These are phyloP conservation scores for Candida peoriensis DNA, from an alignment of 805 yeast species.

Conservation along the genomic window DNA sequence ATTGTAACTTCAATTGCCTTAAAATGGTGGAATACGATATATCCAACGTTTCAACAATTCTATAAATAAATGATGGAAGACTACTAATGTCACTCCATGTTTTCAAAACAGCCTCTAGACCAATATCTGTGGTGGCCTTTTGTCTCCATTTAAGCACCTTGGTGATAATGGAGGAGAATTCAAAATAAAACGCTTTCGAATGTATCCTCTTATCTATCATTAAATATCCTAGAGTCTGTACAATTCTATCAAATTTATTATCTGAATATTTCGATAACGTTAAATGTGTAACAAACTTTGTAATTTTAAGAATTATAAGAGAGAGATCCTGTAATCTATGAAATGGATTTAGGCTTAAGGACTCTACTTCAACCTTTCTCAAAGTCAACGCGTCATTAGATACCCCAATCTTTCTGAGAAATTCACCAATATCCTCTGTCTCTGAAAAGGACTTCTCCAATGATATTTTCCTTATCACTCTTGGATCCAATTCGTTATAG, in stretches of 20 bases:
- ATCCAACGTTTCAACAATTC: slow-evolving; percentile 9
- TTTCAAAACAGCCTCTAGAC: not conserved
- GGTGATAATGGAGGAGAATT: too few relatives aligned
- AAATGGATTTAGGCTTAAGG: slow-evolving; percentile 5
- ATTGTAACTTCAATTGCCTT: slow-evolving; percentile 3
- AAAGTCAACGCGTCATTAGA: not conserved
- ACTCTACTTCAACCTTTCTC: not conserved
- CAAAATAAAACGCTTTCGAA: not conserved
- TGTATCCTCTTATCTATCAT: slow-evolving; percentile 11
- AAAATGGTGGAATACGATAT: not conserved
- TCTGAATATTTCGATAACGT: not conserved
- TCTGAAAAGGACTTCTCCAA: not conserved
- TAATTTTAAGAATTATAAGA: slow-evolving; percentile 4
- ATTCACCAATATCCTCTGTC: slow-evolving; percentile 2
- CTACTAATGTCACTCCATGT: slow-evolving; percentile 5
- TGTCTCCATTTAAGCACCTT: too few relatives aligned
- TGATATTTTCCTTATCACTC: not conserved
- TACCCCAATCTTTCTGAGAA: slow-evolving; percentile 7
- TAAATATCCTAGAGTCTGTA: slow-evolving; percentile 5
- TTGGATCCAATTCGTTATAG: slow-evolving; percentile 7
- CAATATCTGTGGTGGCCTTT: not conserved
- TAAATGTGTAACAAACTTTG: slow-evolving; percentile 2
- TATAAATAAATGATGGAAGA: not conserved
- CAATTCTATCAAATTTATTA: not conserved
- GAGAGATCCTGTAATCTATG: slow-evolving; percentile 3